A percentile compares a stretch with the other conserved stretches of the same genome.
These are phyloP conservation scores for Solanum okadae DNA, from an alignment of 257 asterid genomes.

Conservation along the genomic window DNA sequence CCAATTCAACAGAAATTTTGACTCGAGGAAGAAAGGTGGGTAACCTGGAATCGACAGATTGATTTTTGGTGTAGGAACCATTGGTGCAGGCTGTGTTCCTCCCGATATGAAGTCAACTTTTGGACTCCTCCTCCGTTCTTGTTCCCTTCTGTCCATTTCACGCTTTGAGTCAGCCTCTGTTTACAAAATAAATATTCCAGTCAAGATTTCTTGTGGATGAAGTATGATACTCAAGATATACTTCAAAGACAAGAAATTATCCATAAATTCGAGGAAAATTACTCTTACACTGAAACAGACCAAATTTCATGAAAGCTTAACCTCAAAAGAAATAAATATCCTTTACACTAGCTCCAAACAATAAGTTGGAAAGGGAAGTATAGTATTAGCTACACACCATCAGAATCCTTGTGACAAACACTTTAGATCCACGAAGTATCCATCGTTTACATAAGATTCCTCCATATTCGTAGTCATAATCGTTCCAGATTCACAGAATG, in stretches of 20 bases:
- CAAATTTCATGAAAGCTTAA: background rate
- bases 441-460: background rate
- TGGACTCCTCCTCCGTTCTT: constrained; percentile 74
- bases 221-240: background rate
- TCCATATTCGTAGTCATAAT: background rate
- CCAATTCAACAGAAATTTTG: background rate
- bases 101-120: constrained; percentile 78
- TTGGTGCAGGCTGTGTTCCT: constrained; percentile 61
- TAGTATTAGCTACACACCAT: background rate
- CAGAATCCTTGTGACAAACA: background rate
- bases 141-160: constrained; percentile 86
- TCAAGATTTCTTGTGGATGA: background rate
- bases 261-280: background rate
- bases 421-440: background rate
- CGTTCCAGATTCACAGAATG: background rate
- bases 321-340: background rate
- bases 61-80: constrained; percentile 54
- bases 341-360: background rate
- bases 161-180: constrained; percentile 79
- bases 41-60: constrained; percentile 62
- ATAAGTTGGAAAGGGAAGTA: background rate
- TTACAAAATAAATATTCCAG: background rate
- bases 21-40: background rate
- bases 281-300: background rate
- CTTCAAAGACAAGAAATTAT: background rate